Conservation (phyloP, 306 rosid genomes). For the Vigna trinervia region DNA sequence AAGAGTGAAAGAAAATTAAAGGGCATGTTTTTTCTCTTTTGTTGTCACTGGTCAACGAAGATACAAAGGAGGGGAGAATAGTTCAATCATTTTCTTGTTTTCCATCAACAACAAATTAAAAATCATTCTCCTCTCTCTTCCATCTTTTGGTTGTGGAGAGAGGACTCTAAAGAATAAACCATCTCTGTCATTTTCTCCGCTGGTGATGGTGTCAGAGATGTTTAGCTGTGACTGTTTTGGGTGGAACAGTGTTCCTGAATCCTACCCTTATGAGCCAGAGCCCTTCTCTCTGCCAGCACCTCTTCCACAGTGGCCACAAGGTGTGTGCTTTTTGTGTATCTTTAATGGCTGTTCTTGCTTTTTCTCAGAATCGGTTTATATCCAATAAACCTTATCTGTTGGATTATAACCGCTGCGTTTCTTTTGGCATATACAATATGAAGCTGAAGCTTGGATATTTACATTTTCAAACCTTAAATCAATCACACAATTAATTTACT, state of each 20-base stretch:
- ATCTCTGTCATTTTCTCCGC: not conserved
- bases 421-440: not conserved
- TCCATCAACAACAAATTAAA: not conserved
- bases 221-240: conserved; percentile 67
- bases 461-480: too few species aligned
- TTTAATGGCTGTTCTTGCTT: not conserved
- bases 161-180: not conserved
- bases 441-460: too few species aligned
- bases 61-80: not conserved
- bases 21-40: not conserved
- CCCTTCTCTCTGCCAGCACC: conserved; percentile 69
- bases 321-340: conserved; percentile 44
- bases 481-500: too few species aligned
- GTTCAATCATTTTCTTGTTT: not conserved
- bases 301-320: conserved; percentile 77
- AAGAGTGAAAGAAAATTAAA: not conserved
- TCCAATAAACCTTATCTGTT: not conserved
- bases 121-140: conserved; percentile 9
- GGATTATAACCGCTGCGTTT: not conserved
- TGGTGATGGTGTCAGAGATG: conserved; percentile 45
- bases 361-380: not conserved
- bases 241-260: conserved; percentile 53
- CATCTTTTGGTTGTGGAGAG: not conserved
- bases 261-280: conserved; percentile 44
- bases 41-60: conserved; percentile 12